phyloP scores from a whole-genome alignment of 139 green algal genomes.

The Chlamydomonas urium region DNA sequence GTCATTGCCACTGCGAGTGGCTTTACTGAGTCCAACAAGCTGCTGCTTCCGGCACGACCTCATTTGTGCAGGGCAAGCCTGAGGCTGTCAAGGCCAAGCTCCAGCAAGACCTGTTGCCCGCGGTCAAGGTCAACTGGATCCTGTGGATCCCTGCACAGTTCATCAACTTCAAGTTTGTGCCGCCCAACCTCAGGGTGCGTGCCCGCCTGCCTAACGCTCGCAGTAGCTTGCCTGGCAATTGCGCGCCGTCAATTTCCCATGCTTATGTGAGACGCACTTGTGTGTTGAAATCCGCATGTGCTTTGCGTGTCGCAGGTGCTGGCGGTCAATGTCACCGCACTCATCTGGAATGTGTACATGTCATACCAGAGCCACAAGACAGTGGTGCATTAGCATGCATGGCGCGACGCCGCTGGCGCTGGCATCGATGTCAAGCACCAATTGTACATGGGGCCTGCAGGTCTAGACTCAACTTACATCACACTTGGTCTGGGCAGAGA shows the following conservation, averaged over 20 bases:
- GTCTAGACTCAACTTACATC: background rate
- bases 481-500: background rate
- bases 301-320: constrained; percentile 78
- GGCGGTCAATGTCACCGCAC: constrained; percentile 67
- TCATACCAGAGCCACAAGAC: constrained; percentile 52
- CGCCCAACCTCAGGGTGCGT: constrained; percentile 48
- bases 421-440: background rate
- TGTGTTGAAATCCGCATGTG: no score
- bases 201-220: no score
- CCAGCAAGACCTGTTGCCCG: constrained; percentile 54
- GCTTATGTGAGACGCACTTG: no score
- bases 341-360: constrained; percentile 85
- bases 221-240: no score
- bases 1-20: background rate
- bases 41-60: background rate
- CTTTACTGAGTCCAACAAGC: background rate
- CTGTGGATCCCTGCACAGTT: constrained; percentile 89
- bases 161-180: constrained; percentile 85
- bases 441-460: background rate
- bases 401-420: no score
- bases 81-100: constrained; percentile 52
- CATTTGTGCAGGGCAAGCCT: constrained; percentile 19
- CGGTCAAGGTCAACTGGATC: constrained; percentile 82
- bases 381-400: no score
- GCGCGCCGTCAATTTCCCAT: no score